These are phyloP conservation scores for Podospora tetraspora DNA, from an alignment of 495 filamentous ascomycete species.

Conservation along the genomic window DNA sequence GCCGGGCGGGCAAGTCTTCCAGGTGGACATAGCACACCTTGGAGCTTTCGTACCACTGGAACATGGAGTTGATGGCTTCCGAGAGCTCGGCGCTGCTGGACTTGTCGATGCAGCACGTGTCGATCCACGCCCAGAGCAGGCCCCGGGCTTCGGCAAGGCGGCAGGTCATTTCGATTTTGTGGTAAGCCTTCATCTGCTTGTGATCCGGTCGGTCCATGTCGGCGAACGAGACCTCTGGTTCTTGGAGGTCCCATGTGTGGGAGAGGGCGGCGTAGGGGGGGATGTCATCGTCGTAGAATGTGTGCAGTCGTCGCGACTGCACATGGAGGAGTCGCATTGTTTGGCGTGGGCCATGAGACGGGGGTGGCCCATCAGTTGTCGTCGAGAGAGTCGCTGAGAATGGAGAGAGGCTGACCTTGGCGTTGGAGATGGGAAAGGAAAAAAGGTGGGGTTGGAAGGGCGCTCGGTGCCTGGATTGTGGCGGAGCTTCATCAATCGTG, in stretches of 20 bases:
- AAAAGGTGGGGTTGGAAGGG: neutral
- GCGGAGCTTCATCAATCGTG: neutral
- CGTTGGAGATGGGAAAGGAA: neutral
- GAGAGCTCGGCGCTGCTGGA: neutral
- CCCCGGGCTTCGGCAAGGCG: neutral
- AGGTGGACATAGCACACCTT: neutral
- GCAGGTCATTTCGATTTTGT: conserved; percentile 5
- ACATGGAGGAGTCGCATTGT: conserved; percentile 6
- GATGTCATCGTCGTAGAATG: conserved; percentile 5
- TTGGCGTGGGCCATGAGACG: neutral
- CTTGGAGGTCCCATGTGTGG: conserved; percentile 3
- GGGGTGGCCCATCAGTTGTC: neutral
- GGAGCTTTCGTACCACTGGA: neutral
- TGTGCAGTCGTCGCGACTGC: neutral
- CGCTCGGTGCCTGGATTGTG: no score
- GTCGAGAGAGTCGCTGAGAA: neutral
- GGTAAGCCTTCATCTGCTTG: neutral
- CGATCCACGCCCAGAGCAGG: neutral
- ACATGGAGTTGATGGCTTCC: neutral
- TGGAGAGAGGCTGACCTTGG: neutral
- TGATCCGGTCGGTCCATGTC: neutral
- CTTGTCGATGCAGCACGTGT: neutral
- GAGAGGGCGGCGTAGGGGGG: neutral
- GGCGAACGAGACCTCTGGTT: neutral
- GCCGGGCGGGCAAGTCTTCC: neutral